These are phyloP conservation scores for Mortierella sp. DNA, from an alignment of 371 early-diverging fungal species.

Conservation along the genomic window DNA sequence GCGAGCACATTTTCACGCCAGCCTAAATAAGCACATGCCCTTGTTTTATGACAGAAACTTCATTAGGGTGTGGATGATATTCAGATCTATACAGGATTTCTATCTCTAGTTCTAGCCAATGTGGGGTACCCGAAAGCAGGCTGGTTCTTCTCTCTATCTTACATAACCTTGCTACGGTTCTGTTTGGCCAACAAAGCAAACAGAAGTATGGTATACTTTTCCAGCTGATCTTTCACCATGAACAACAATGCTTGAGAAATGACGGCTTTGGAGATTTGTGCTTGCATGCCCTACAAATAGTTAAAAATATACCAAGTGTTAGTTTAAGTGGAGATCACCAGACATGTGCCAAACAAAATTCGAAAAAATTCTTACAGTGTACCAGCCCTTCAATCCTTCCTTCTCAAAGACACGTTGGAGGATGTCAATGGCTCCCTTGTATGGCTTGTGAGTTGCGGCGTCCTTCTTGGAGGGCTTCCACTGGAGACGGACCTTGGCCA, in stretches of 20 bases:
- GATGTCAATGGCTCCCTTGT: slow-evolving; percentile 90
- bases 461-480: slow-evolving; percentile 88
- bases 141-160: slow-evolving; percentile 26
- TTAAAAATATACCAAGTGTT: neutral
- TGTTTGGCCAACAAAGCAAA: slow-evolving; percentile 61
- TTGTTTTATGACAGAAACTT: slow-evolving; percentile 4
- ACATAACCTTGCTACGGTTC: slow-evolving; percentile 51
- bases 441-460: slow-evolving; percentile 68
- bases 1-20: neutral
- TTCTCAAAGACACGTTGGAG: slow-evolving; percentile 79
- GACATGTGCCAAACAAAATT: slow-evolving; percentile 6
- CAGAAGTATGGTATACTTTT: slow-evolving; percentile 70
- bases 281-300: slow-evolving; percentile 86
- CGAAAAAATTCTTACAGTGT: slow-evolving; percentile 74
- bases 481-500: slow-evolving; percentile 97
- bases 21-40: neutral
- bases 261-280: slow-evolving; percentile 97
- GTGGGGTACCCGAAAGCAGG: neutral
- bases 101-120: neutral
- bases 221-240: slow-evolving; percentile 93
- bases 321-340: neutral
- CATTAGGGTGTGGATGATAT: neutral
- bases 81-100: neutral
- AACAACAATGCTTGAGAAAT: slow-evolving; percentile 95
- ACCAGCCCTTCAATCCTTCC: slow-evolving; percentile 94